Conservation (phyloP, 768 basidiomycete genomes). For the Cystofilobasidium macerans region DNA sequence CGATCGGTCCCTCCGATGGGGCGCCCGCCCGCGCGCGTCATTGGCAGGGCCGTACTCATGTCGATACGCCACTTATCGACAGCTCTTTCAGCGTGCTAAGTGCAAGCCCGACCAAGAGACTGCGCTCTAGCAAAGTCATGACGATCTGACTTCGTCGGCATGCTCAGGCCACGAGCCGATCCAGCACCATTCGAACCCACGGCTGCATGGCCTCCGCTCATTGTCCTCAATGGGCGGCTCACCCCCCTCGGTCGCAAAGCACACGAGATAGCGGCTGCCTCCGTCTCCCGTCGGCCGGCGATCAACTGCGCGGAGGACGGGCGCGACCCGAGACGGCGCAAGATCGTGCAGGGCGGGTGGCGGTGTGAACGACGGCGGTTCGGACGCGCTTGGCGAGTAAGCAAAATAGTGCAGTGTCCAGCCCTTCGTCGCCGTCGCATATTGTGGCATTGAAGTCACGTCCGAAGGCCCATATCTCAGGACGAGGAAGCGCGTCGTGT, state of each 20-base stretch:
- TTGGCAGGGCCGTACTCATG: too few relatives aligned
- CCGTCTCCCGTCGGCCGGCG: neutral
- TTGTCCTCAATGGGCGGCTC: neutral
- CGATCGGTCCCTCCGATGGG: too few relatives aligned
- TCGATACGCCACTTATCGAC: too few relatives aligned
- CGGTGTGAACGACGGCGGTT: neutral
- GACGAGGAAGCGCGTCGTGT: conserved; percentile 16
- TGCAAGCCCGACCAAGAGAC: too few relatives aligned
- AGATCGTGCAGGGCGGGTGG: neutral
- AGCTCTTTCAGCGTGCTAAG: too few relatives aligned
- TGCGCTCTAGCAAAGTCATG: too few relatives aligned
- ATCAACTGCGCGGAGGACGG: neutral
- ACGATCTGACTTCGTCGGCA: neutral
- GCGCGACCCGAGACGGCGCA: neutral
- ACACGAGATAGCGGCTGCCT: neutral
- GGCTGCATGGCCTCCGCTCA: neutral
- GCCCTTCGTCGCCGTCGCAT: too few relatives aligned
- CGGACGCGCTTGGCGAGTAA: neutral
- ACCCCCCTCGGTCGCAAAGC: neutral
- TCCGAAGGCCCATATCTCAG: neutral
- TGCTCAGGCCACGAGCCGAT: neutral
- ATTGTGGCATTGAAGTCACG: neutral
- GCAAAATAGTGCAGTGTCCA: neutral
- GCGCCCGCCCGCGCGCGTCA: too few relatives aligned
- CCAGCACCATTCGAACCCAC: neutral